phyloP scores from a whole-genome alignment of 306 rosid species.

The Citrullus amarus region DNA sequence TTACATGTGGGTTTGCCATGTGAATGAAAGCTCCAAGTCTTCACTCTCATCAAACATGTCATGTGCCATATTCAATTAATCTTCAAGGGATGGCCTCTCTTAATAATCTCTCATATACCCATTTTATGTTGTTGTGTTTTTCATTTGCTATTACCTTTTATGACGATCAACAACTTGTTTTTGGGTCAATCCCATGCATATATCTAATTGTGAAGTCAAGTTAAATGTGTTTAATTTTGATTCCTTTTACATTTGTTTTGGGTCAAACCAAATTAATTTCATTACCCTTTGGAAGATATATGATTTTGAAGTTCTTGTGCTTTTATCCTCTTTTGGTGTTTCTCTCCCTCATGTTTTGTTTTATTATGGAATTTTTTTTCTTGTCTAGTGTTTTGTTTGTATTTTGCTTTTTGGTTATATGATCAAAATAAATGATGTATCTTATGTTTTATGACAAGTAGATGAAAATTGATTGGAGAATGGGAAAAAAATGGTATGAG shows the following conservation, averaged over 20 bases:
- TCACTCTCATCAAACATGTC: conserved; percentile 1
- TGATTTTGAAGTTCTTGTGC: not conserved
- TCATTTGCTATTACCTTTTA: not conserved
- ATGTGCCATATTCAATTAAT: conserved; percentile 7
- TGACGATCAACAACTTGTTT: too few relatives aligned
- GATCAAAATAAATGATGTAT: not conserved
- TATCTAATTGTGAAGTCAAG: too few relatives aligned
- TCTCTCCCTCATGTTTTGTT: not conserved
- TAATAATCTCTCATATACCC: not conserved
- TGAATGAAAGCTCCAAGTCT: conserved; percentile 10
- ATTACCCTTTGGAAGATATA: not conserved
- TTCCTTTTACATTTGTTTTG: not conserved
- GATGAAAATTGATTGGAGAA: not conserved
- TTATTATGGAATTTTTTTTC: too few relatives aligned
- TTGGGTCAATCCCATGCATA: too few relatives aligned
- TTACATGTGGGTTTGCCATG: not conserved
- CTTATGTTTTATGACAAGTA: not conserved
- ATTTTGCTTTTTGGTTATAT: not conserved
- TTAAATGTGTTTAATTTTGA: not conserved
- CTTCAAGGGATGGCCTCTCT: not conserved
- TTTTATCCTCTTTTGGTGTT: not conserved
- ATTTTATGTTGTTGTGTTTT: not conserved
- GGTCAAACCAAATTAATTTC: not conserved
- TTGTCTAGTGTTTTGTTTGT: not conserved
- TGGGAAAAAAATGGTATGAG: not conserved